Evolutionary conservation across 2,329 filamentous ascomycete genomes (phyloP), one percentile per base, ranked within the genome.

Genomic region (Cadophora sp.): DNA sequence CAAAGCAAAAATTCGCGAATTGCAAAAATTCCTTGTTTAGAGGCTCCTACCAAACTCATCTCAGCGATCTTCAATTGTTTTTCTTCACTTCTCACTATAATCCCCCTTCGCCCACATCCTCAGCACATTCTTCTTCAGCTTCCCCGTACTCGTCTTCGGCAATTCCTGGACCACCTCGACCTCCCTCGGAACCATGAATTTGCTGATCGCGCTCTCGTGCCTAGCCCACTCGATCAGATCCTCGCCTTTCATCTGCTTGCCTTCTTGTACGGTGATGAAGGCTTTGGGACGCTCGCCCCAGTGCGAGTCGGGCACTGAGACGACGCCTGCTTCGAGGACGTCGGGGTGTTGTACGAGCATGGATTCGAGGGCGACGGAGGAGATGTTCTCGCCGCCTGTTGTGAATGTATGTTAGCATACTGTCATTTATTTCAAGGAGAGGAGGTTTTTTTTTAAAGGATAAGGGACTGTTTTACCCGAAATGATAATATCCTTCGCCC

Each of bases 201-300:
- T 89, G 81, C 92, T 94, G 74, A 99, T 97, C 31, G 85, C 84
- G 77, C 91, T 92, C 75, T 92, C 86, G 72, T 91, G 83, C 79
- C 91, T 94, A 3, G 94, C 93, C 96, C 96, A 99, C 59, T 87
- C 81, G 67, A 98, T 94, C 29, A 99, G 83, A 9, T 92, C 91
- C 34, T 89, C 83, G 0, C 89, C 89, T 3, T 81, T 82, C 22
- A 93, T 73, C 1, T 79, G 76, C 75, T 85, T 87, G n/a, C 88
- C 90, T 51, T 86, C 80, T 77, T 93, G 92, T 37, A 94, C 84
- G 0, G 96, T 98, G 68, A 98, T 82, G 77, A 93, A 99, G 0
- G 95, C 96, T 81, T 97, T 97, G 14, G 96, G 95, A n/a, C 93
- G 83, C 81, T 99, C 96, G 27, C 96, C 96, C 94, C 95, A 99